Conservation (phyloP, 441 rosid species). For the Hura crepitans region DNA sequence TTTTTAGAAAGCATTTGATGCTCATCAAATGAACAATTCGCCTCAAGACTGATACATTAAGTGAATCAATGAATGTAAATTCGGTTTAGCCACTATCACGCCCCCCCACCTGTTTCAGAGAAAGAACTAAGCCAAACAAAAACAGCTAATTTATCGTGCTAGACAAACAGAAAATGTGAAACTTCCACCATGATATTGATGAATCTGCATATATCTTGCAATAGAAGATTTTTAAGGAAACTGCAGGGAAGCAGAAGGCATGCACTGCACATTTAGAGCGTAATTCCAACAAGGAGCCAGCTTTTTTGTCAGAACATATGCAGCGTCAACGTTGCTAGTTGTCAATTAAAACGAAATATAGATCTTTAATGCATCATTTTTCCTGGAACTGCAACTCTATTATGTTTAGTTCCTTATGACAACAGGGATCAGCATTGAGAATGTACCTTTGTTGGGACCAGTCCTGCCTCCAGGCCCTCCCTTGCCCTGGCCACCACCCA, state of each 20-base stretch:
- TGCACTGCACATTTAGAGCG: background rate
- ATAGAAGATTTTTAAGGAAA: constrained; percentile 13
- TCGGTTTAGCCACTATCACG: constrained; percentile 6
- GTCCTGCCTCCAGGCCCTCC: constrained; percentile 41
- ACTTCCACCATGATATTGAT: constrained; percentile 8
- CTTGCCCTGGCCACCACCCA: constrained; percentile 44
- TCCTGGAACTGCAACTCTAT: background rate
- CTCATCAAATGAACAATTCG: background rate
- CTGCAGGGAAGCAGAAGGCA: background rate
- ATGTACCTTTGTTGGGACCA: constrained; percentile 35
- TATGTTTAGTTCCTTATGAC: background rate
- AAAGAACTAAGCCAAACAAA: background rate
- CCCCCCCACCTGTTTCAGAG: constrained; percentile 11
- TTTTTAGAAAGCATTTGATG: background rate
- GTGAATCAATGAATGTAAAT: background rate
- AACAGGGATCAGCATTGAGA: background rate
- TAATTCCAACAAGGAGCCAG: background rate
- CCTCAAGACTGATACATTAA: background rate
- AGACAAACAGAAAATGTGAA: constrained; percentile 10
- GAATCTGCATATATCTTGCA: background rate
- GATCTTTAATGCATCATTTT: background rate
- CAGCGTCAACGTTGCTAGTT: background rate
- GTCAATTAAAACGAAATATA: background rate
- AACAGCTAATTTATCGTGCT: background rate
- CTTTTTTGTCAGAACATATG: background rate